Percentiles rank a stretch among this genome's conserved stretches.
Conservation (phyloP, 768 basidiomycete genomes). For the Myochromella boudieri region DNA sequence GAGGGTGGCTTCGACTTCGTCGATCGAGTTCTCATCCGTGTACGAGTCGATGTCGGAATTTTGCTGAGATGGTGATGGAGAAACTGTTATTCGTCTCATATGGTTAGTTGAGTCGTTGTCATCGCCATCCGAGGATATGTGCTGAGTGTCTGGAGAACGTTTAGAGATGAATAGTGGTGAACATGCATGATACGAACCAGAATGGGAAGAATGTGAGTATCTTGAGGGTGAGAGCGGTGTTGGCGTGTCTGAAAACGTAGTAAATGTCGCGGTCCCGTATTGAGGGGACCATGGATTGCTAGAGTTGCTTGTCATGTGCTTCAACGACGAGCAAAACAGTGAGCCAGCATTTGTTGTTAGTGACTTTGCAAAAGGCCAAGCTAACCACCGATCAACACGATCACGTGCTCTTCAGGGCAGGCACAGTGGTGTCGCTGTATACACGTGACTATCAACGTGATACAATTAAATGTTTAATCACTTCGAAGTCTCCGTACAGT, state of each 20-base stretch:
- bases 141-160: constrained; percentile 37
- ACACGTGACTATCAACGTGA: background rate
- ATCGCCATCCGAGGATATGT: constrained; percentile 48
- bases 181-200: constrained; percentile 39
- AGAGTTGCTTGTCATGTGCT: constrained; percentile 37
- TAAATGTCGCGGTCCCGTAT: constrained; percentile 59
- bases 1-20: constrained; percentile 72
- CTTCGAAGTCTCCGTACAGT: too few relatives aligned
- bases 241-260: constrained; percentile 49
- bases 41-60: constrained; percentile 39
- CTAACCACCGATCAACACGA: constrained; percentile 12
- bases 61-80: constrained; percentile 43
- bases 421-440: constrained; percentile 7
- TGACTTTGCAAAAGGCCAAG: background rate
- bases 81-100: constrained; percentile 56
- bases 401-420: constrained; percentile 14
- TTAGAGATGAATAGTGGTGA: constrained; percentile 9
- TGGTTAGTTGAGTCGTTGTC: constrained; percentile 37
- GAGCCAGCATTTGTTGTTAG: background rate
- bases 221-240: constrained; percentile 61
- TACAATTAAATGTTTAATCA: too few relatives aligned
- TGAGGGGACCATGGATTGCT: constrained; percentile 60
- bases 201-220: constrained; percentile 54
- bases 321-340: constrained; percentile 21
- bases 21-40: constrained; percentile 58